A percentile compares a stretch with the other conserved stretches of the same genome.
phyloP scores from a whole-genome alignment of 2,329 filamentous ascomycete genomes.

The Diplocarpon rosae region DNA sequence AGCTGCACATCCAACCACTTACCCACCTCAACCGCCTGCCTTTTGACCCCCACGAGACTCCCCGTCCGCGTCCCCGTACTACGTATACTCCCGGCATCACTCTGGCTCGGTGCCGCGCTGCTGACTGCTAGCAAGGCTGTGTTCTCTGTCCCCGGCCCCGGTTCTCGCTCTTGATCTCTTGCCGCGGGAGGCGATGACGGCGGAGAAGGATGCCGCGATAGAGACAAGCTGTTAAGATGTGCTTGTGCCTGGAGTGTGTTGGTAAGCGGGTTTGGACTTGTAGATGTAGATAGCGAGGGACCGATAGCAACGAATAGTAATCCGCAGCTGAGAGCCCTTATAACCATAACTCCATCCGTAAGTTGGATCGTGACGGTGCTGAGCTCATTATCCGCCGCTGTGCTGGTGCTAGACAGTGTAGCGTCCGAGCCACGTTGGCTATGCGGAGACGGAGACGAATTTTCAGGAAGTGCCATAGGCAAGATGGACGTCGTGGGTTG shows the following conservation, averaged over 20 bases:
- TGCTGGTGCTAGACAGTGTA: constrained; percentile 6
- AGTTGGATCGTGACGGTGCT: constrained; percentile 37
- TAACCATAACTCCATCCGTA: constrained; percentile 42
- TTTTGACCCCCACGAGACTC: constrained; percentile 40
- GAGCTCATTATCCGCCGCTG: constrained; percentile 13
- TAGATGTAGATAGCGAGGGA: constrained; percentile 25
- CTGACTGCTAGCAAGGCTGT: constrained; percentile 6
- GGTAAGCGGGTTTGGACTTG: constrained; percentile 2
- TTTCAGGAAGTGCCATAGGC: constrained; percentile 28
- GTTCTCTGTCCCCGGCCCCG: neutral
- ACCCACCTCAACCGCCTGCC: constrained; percentile 48
- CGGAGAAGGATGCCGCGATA: constrained; percentile 12
- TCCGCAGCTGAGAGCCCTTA: constrained; percentile 45
- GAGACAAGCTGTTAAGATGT: constrained; percentile 1
- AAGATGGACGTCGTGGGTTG: constrained; percentile 29
- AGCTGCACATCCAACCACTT: constrained; percentile 51
- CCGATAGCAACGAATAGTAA: constrained; percentile 53
- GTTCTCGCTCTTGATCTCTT: constrained; percentile 2
- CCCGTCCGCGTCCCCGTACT: constrained; percentile 30
- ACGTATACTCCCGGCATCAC: constrained; percentile 22
- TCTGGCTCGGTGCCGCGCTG: constrained; percentile 24
- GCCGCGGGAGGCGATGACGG: constrained; percentile 14
- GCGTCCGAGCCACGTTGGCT: constrained; percentile 5
- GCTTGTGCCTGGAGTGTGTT: constrained; percentile 6
- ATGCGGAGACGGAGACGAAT: constrained; percentile 18